Conservation (phyloP, 352 stramenopile species). For the Blastocystis sp. region DNA sequence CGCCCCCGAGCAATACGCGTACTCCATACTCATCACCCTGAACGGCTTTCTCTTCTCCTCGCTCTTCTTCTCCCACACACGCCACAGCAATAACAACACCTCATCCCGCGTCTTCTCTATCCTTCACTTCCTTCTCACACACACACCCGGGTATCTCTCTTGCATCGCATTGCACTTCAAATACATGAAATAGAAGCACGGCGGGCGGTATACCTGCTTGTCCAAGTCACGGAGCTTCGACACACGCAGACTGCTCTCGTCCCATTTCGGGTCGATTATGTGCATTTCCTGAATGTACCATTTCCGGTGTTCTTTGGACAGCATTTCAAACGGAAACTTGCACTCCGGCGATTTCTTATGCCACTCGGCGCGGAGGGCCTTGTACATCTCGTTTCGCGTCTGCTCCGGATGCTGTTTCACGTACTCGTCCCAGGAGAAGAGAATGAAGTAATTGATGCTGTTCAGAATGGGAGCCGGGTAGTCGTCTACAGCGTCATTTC, state of each 20-base stretch:
- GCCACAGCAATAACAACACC: neutral
- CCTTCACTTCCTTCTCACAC: neutral
- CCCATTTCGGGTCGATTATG: neutral
- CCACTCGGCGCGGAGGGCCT: neutral
- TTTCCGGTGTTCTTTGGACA: neutral
- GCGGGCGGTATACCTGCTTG: neutral
- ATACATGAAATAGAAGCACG: constrained; percentile 34
- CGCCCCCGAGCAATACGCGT: neutral
- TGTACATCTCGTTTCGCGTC: neutral
- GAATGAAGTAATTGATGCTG: neutral
- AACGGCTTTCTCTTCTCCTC: neutral
- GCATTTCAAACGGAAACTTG: neutral
- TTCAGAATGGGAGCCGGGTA: neutral
- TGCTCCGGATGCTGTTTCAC: neutral
- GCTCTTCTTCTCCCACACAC: neutral
- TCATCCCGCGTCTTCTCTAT: neutral
- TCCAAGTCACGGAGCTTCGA: neutral
- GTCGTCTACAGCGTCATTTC: neutral
- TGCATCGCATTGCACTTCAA: neutral
- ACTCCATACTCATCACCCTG: neutral
- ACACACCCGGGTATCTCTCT: neutral
- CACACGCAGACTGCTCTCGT: neutral
- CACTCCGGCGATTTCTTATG: neutral
- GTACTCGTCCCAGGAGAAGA: neutral
- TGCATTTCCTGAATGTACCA: constrained; percentile 45